Evolutionary conservation across 2,329 filamentous ascomycete genomes (phyloP).

Genomic region (Ceratocystis alfenasii): DNA sequence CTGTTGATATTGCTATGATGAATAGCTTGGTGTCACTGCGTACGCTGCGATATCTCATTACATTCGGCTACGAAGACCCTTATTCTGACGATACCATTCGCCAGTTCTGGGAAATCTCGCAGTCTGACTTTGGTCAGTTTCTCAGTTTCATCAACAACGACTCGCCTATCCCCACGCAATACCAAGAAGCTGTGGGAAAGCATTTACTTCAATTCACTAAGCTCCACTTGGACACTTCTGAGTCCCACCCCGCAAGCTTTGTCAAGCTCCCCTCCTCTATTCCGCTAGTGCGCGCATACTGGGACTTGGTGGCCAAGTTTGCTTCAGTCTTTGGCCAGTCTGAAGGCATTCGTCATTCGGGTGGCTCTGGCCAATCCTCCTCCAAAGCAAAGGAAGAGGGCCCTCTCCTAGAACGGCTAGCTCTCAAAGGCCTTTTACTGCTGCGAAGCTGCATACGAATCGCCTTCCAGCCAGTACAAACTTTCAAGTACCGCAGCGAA

Average conservation of each 20-base stretch:
- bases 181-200: slow-evolving; percentile 59
- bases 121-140: slow-evolving; percentile 66
- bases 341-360: slow-evolving; percentile 41
- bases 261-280: slow-evolving; percentile 69
- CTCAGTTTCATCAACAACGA: slow-evolving; percentile 50
- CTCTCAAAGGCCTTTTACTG: slow-evolving; percentile 70
- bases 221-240: slow-evolving; percentile 77
- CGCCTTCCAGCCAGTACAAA: slow-evolving; percentile 66
- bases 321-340: slow-evolving; percentile 59
- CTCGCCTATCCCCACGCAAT: slow-evolving; percentile 40
- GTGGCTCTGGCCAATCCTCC: slow-evolving; percentile 28
- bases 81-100: slow-evolving; percentile 65
- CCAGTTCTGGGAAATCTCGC: slow-evolving; percentile 68
- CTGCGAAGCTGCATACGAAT: slow-evolving; percentile 75
- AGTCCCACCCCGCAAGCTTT: slow-evolving; percentile 69
- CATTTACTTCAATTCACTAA: slow-evolving; percentile 86
- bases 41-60: slow-evolving; percentile 63
- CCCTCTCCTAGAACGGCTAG: slow-evolving; percentile 63
- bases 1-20: slow-evolving; percentile 52
- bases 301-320: slow-evolving; percentile 66
- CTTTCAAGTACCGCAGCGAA: slow-evolving; percentile 69
- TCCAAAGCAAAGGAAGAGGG: slow-evolving; percentile 44
- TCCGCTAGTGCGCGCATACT: slow-evolving; percentile 68
- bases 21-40: slow-evolving; percentile 72
- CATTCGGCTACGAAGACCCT: slow-evolving; percentile 73